A percentile compares a stretch with the other conserved stretches of the same genome.
Conservation (phyloP, 108 stramenopile species). For the Conticribra guillardii region DNA sequence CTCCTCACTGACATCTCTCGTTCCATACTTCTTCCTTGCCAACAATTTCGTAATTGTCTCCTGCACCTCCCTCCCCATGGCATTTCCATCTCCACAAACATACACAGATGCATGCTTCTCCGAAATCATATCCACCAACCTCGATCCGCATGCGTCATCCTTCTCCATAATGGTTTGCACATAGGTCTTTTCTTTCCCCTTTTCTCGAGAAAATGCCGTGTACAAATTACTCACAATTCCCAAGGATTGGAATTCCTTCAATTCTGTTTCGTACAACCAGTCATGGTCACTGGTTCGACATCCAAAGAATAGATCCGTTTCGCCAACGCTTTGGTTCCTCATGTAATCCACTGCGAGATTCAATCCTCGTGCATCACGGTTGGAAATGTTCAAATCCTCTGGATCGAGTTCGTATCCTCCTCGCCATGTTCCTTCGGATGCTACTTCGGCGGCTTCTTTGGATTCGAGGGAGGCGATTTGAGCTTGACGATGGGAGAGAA, state of each 20-base stretch:
- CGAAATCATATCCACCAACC: slow-evolving; percentile 61
- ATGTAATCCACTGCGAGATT: slow-evolving; percentile 68
- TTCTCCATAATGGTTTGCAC: slow-evolving; percentile 83
- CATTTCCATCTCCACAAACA: slow-evolving; percentile 92
- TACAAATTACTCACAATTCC: slow-evolving; percentile 78
- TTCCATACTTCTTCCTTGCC: slow-evolving; percentile 24
- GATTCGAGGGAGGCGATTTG: slow-evolving; percentile 49
- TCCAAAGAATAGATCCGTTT: slow-evolving; percentile 94
- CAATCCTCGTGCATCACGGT: slow-evolving; percentile 57
- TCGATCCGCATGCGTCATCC: slow-evolving; percentile 34
- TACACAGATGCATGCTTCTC: slow-evolving; percentile 75
- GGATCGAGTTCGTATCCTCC: slow-evolving; percentile 84
- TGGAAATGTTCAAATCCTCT: slow-evolving; percentile 63
- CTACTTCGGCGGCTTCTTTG: slow-evolving; percentile 53
- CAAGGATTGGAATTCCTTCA: slow-evolving; percentile 60
- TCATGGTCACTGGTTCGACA: slow-evolving; percentile 91
- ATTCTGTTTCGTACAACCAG: slow-evolving; percentile 90
- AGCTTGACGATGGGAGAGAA: slow-evolving; percentile 80
- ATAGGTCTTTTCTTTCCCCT: slow-evolving; percentile 69
- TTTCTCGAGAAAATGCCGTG: slow-evolving; percentile 92
- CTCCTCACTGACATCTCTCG: slow-evolving; percentile 3
- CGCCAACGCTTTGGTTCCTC: slow-evolving; percentile 56
- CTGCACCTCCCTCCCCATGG: slow-evolving; percentile 95
- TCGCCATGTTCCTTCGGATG: slow-evolving; percentile 77
- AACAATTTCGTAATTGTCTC: slow-evolving; percentile 65